Evolutionary conservation across 495 filamentous ascomycete species (phyloP).

Genomic region (Cladorrhinum samala): DNA sequence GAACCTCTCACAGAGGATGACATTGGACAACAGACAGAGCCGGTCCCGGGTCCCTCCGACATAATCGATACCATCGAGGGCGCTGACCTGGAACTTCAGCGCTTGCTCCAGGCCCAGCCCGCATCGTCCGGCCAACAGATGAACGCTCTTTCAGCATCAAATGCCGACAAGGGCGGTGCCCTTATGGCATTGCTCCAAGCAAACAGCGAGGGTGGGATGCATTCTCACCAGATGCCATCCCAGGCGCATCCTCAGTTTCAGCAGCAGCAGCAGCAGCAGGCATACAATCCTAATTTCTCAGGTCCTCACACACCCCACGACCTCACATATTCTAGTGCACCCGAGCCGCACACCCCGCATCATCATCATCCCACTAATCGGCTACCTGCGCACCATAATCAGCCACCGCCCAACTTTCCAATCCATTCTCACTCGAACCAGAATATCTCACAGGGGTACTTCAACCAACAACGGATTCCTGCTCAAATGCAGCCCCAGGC

Average conservation of each 20-base stretch:
- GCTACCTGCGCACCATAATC: conserved; percentile 27
- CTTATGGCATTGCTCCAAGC: conserved; percentile 31
- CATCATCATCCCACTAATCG: conserved; percentile 36
- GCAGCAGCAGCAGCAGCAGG: conserved; percentile 4
- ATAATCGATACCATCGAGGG: conserved; percentile 43
- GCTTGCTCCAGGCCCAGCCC: conserved; percentile 56
- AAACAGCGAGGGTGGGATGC: conserved; percentile 12
- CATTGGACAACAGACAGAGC: conserved; percentile 25
- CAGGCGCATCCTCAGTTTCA: background rate
- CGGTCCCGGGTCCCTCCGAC: conserved; percentile 9
- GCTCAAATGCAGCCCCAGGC: conserved; percentile 14
- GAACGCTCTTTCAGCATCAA: conserved; percentile 14
- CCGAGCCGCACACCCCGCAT: conserved; percentile 33
- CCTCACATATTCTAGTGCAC: conserved; percentile 31
- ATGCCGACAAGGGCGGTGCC: conserved; percentile 28
- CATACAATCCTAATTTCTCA: conserved; percentile 3
- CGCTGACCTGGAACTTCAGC: conserved; percentile 57
- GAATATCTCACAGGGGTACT: conserved; percentile 9
- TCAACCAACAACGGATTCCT: conserved; percentile 12
- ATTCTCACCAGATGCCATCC: conserved; percentile 10
- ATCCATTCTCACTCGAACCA: conserved; percentile 23
- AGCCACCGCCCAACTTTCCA: conserved; percentile 42
- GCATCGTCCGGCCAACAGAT: conserved; percentile 38
- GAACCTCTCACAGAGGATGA: conserved; percentile 40
- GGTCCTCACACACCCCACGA: conserved; percentile 37